Conservation (phyloP, 768 basidiomycete genomes). For the Boletus tylopilopsis region DNA sequence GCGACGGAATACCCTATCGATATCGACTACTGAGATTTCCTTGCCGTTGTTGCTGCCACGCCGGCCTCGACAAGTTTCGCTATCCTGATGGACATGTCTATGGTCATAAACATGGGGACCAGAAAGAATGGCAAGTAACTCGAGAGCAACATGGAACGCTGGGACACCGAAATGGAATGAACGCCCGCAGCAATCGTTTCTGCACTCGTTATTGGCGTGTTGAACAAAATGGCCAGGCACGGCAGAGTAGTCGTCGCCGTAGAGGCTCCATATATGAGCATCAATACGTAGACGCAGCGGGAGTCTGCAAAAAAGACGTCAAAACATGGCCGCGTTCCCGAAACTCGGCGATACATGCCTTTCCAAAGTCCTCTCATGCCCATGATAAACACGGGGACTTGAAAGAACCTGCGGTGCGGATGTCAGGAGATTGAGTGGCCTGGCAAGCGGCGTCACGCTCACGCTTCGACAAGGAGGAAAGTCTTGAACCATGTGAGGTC, state of each 20-base stretch:
- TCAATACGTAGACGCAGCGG: slow-evolving; percentile 52
- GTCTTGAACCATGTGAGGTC: slow-evolving; percentile 60
- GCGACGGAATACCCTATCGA: background rate
- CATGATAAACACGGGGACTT: slow-evolving; percentile 75
- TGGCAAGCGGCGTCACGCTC: slow-evolving; percentile 17
- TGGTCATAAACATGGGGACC: slow-evolving; percentile 63
- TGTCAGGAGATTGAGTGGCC: background rate
- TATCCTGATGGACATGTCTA: slow-evolving; percentile 62
- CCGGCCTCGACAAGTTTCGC: slow-evolving; percentile 30
- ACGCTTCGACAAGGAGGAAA: slow-evolving; percentile 64
- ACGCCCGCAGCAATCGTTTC: slow-evolving; percentile 29
- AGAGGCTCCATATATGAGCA: slow-evolving; percentile 73
- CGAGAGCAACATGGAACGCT: slow-evolving; percentile 54
- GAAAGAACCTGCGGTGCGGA: slow-evolving; percentile 43
- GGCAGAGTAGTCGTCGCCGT: slow-evolving; percentile 76
- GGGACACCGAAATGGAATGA: slow-evolving; percentile 43
- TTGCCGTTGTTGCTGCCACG: slow-evolving; percentile 9
- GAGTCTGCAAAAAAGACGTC: slow-evolving; percentile 37
- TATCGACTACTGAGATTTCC: slow-evolving; percentile 15
- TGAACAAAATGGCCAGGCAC: slow-evolving; percentile 59
- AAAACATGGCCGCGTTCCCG: background rate
- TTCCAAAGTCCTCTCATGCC: slow-evolving; percentile 58
- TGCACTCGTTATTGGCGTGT: slow-evolving; percentile 42
- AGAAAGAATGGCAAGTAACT: slow-evolving; percentile 77
- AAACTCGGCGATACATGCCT: slow-evolving; percentile 32